Evolutionary conservation across 345 rosid genomes (phyloP).

Genomic region (Lagerstroemia speciosa): DNA sequence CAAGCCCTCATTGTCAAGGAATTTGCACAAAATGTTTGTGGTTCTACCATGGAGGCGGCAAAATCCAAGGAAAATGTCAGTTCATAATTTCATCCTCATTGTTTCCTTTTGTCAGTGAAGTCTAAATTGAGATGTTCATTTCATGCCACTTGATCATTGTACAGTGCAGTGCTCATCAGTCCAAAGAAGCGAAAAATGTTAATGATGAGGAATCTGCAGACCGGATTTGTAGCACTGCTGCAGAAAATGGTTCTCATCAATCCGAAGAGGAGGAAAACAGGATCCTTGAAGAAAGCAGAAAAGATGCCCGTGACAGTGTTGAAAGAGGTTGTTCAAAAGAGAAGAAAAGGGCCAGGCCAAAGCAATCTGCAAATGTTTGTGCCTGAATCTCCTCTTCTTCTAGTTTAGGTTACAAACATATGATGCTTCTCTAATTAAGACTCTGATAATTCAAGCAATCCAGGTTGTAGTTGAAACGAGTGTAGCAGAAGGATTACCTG

Average conservation of each 20-base stretch:
- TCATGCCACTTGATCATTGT: background rate
- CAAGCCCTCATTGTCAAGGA: background rate
- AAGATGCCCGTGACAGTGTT: background rate
- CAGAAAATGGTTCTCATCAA: background rate
- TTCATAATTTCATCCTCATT: background rate
- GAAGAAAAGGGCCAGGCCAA: background rate
- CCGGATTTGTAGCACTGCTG: background rate
- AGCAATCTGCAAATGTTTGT: constrained; percentile 21
- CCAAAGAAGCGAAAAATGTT: constrained; percentile 5
- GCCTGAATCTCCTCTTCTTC: constrained; percentile 2
- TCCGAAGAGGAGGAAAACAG: constrained; percentile 1
- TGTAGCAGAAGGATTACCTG: constrained; percentile 66
- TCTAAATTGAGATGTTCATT: background rate
- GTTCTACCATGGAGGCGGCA: constrained; percentile 3
- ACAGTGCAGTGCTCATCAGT: background rate
- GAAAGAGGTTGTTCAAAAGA: background rate
- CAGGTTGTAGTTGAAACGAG: constrained; percentile 52
- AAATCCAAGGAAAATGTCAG: constrained; percentile 1
- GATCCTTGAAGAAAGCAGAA: background rate
- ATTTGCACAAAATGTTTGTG: background rate
- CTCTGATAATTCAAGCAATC: constrained; percentile 26
- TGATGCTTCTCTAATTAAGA: constrained; percentile 12
- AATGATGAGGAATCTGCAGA: constrained; percentile 1
- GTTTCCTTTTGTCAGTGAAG: background rate
- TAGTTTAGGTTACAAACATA: background rate